These are phyloP conservation scores for Candida koratica DNA, from an alignment of 805 yeast species.

Conservation along the genomic window DNA sequence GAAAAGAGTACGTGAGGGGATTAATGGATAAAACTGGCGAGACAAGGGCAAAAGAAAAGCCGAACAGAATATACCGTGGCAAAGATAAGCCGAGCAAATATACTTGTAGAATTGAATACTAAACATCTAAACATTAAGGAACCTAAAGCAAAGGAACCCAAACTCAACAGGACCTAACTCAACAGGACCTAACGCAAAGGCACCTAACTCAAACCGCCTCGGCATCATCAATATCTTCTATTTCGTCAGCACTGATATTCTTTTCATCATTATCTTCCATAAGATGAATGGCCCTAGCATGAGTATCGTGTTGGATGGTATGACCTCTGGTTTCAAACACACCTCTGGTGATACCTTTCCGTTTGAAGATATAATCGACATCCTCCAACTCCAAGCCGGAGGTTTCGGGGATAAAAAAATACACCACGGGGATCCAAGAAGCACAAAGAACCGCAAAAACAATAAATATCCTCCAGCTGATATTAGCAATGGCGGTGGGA, in stretches of 20 bases:
- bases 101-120: too few species aligned
- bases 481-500: constrained; percentile 36
- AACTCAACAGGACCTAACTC: too few species aligned
- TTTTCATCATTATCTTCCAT: constrained; percentile 10
- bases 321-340: constrained; percentile 12
- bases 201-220: not conserved
- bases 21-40: too few species aligned
- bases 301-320: constrained; percentile 8
- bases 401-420: constrained; percentile 43
- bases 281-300: constrained; percentile 11
- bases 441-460: constrained; percentile 39
- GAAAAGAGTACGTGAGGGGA: too few species aligned
- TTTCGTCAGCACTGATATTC: constrained; percentile 7
- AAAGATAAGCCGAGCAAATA: too few species aligned
- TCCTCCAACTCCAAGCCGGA: constrained; percentile 44
- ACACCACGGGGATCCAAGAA: constrained; percentile 34
- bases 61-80: too few species aligned
- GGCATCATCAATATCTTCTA: constrained; percentile 4
- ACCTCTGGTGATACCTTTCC: constrained; percentile 10
- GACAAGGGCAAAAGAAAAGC: too few species aligned
- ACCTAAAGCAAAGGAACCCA: too few species aligned
- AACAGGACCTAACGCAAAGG: too few species aligned
- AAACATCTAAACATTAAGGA: too few species aligned
- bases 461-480: constrained; percentile 40
- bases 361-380: constrained; percentile 47